Percentiles rank a stretch among this genome's conserved stretches.
Conservation (phyloP, 23 red algal genomes). For the Gracilaria domingensis region DNA sequence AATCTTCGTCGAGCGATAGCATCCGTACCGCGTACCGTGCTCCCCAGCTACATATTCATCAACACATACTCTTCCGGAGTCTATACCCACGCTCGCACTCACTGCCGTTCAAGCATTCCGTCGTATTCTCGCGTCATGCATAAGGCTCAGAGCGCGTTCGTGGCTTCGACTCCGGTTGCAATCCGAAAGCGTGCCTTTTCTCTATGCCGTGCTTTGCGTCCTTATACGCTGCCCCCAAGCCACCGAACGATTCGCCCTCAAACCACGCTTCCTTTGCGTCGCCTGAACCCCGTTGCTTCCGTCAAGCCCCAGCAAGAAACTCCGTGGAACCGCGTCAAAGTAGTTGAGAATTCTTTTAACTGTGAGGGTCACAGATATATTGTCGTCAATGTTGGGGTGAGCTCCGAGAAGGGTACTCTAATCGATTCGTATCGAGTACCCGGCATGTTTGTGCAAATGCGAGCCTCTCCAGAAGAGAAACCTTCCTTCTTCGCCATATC, state of each 20-base stretch:
- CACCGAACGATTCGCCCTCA: neutral
- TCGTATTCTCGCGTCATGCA: neutral
- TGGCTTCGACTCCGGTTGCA: neutral
- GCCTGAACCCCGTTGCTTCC: neutral
- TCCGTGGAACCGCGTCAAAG: constrained; percentile 75
- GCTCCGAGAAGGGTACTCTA: constrained; percentile 66
- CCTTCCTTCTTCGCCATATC: constrained; percentile 76
- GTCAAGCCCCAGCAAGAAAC: constrained; percentile 64
- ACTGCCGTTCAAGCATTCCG: neutral
- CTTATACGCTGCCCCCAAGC: neutral
- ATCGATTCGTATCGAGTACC: constrained; percentile 81
- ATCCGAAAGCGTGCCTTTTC: constrained; percentile 6
- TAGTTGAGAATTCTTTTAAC: constrained; percentile 60
- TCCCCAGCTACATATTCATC: too few species aligned
- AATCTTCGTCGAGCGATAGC: too few species aligned
- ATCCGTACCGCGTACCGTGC: too few species aligned
- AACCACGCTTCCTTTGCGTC: constrained; percentile 20
- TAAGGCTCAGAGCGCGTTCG: constrained; percentile 8
- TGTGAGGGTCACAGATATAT: constrained; percentile 69
- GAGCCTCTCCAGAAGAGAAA: constrained; percentile 40
- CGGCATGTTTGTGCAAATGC: constrained; percentile 86
- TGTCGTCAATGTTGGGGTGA: constrained; percentile 81
- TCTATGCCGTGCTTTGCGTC: neutral
- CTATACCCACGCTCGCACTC: neutral
- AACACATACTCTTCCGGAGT: too few species aligned